Percentiles rank a stretch among this genome's conserved stretches.
Evolutionary conservation across 1,284 basidiomycete species (phyloP).

Genomic region (Sanghuangporus weigelae): DNA sequence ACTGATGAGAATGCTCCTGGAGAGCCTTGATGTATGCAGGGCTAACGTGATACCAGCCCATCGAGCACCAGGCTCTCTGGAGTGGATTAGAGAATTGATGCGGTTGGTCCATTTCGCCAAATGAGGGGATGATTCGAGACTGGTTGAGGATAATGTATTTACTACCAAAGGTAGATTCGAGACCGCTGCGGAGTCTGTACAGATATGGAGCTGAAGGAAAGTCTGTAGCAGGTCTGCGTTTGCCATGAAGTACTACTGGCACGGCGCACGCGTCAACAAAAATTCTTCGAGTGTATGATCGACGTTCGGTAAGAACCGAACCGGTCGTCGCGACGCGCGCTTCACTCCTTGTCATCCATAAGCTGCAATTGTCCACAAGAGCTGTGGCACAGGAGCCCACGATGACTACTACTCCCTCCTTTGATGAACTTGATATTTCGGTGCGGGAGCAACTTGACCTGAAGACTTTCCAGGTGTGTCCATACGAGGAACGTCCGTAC

Average conservation of each 20-base stretch:
- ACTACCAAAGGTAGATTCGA: slow-evolving; percentile 55
- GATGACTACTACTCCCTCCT: slow-evolving; percentile 6
- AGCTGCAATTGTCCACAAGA: neutral
- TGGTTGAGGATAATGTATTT: slow-evolving; percentile 42
- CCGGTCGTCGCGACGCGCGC: neutral
- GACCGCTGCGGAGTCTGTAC: slow-evolving; percentile 56
- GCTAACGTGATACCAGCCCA: slow-evolving; percentile 77
- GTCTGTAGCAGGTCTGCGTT: slow-evolving; percentile 48
- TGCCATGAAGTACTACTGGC: slow-evolving; percentile 1
- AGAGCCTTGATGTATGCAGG: slow-evolving; percentile 52
- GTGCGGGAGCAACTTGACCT: slow-evolving; percentile 62
- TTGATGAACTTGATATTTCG: slow-evolving; percentile 41
- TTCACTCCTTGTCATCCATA: neutral
- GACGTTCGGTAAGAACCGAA: neutral
- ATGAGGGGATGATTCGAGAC: slow-evolving; percentile 55
- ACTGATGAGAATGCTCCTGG: slow-evolving; percentile 57
- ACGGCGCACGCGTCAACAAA: neutral
- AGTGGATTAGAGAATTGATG: slow-evolving; percentile 64
- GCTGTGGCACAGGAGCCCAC: neutral
- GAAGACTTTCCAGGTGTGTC: slow-evolving; percentile 57
- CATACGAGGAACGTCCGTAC: neutral
- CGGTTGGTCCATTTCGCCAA: slow-evolving; percentile 67
- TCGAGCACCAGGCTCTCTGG: slow-evolving; percentile 62
- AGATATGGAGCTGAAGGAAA: slow-evolving; percentile 65
- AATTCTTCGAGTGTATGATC: neutral